Evolutionary conservation across 768 basidiomycete genomes (phyloP).

Genomic region (Coprinellus micaceus): DNA sequence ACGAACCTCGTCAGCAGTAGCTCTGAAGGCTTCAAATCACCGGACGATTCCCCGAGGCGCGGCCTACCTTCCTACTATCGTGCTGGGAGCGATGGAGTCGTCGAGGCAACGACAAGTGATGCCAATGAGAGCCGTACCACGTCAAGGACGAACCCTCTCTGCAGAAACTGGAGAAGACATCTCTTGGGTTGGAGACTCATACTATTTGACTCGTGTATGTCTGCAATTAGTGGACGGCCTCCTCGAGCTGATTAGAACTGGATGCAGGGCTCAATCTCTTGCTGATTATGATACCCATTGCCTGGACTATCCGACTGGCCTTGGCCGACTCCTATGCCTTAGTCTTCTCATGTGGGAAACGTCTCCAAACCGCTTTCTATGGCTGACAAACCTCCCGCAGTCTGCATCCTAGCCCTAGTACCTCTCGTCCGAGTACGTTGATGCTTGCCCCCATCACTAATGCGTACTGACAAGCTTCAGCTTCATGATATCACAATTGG

Average conservation of each 20-base stretch:
- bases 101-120: too few species aligned
- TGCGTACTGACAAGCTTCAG: conserved; percentile 28
- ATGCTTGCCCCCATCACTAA: background rate
- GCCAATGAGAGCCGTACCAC: too few species aligned
- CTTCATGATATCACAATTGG: conserved; percentile 75
- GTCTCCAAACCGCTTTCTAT: background rate
- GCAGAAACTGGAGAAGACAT: background rate
- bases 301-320: conserved; percentile 57
- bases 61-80: conserved; percentile 21
- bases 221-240: background rate
- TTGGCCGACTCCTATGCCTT: conserved; percentile 47
- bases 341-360: conserved; percentile 57
- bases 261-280: conserved; percentile 66
- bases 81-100: conserved; percentile 1
- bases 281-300: conserved; percentile 59
- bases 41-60: background rate
- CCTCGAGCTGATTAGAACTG: background rate
- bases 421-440: conserved; percentile 68
- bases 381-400: too few species aligned
- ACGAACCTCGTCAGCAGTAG: conserved; percentile 15
- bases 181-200: conserved; percentile 23
- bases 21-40: conserved; percentile 12
- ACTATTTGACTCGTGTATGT: conserved; percentile 25
- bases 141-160: too few species aligned
- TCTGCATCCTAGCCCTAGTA: conserved; percentile 66